Evolutionary conservation across 1,284 basidiomycete species (phyloP).

Genomic region (Ganoderma resinaceum): DNA sequence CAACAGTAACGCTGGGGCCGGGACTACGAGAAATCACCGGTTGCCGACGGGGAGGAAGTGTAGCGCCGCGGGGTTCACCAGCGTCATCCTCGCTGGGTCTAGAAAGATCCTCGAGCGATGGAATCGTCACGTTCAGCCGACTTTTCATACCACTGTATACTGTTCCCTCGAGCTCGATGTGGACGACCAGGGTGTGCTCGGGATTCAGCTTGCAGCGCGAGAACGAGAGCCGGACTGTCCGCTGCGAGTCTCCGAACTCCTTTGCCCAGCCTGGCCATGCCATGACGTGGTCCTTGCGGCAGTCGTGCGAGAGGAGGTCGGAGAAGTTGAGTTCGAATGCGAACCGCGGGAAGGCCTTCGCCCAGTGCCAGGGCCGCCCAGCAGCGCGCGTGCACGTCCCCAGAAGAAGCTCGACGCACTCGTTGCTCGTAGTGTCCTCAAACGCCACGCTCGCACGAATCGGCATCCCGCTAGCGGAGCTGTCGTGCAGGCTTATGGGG

Average conservation of each 20-base stretch:
- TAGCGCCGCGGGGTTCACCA: background rate
- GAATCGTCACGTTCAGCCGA: background rate
- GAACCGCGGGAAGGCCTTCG: background rate
- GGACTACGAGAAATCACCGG: background rate
- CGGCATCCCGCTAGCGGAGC: background rate
- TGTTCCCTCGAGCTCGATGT: slow-evolving; percentile 5
- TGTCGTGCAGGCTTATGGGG: background rate
- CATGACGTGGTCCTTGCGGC: slow-evolving; percentile 7
- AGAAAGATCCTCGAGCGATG: background rate
- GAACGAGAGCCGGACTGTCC: slow-evolving; percentile 13
- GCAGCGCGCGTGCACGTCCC: background rate
- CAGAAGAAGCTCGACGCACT: background rate
- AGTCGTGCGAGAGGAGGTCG: slow-evolving; percentile 6
- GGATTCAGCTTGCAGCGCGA: slow-evolving; percentile 5
- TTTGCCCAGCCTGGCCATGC: background rate
- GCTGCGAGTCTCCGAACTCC: slow-evolving; percentile 7
- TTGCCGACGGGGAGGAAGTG: background rate
- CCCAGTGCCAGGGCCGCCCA: background rate
- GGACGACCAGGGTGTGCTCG: slow-evolving; percentile 4
- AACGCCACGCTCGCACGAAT: background rate
- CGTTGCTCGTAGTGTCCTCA: background rate
- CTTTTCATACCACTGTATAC: background rate
- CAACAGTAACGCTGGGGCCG: background rate
- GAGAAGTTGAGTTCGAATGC: background rate
- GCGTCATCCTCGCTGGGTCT: background rate